Base-by-base conservation (phyloP, 768 basidiomycete species). In the Neoboletus brunneissimus region DNA sequence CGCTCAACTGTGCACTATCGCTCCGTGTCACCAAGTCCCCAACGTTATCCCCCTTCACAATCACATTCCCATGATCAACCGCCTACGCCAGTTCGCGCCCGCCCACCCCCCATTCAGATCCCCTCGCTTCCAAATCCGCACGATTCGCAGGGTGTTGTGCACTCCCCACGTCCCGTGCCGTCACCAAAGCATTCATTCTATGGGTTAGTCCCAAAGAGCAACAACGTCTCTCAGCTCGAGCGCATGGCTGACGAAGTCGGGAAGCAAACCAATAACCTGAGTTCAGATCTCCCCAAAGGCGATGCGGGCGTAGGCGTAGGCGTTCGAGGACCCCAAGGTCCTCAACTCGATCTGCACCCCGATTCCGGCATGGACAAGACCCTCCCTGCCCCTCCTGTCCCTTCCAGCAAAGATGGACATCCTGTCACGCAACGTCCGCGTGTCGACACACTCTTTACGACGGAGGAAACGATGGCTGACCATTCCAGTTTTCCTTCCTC, bases 151-250 rank as follows among this genome's bases (percentile, higher is more conserved):
- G 73, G 77, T 8, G 64, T 81, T 2, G 60, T 86, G 3, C 75
- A 81, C 57, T 88, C 88, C 0, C 89, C 90, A 4, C 82, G 86
- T 9, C 89, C 89, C 0, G 73, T 86, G 50, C 77, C 82, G 18
- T 88, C 87, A 0, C 87, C 88, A 7, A 87, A 86, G 60, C 77
- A 77, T 41, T 82, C 84, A 0, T 83, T 60, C 8, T 20, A 49
- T 18, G 65, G 58, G 15, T 52, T 54, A n/a, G 34, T 60, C 15
- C 67, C 71, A n/a, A 72, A 60, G 47, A 70, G 64, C n/a, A 47
- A 58, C 5, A 67, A 83, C n/a, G 88, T 92, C 8, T 82, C 83
- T 56, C 75, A 79, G 57, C 75, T 92, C 51, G 91, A 92, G 72
- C 78, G 80, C 68, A 84, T 93, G 77, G 89, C 87, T 0, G 86